Evolutionary conservation across 495 filamentous ascomycete species (phyloP), one percentile per base, ranked within the genome.

Genomic region (Penicillium pulvis): DNA sequence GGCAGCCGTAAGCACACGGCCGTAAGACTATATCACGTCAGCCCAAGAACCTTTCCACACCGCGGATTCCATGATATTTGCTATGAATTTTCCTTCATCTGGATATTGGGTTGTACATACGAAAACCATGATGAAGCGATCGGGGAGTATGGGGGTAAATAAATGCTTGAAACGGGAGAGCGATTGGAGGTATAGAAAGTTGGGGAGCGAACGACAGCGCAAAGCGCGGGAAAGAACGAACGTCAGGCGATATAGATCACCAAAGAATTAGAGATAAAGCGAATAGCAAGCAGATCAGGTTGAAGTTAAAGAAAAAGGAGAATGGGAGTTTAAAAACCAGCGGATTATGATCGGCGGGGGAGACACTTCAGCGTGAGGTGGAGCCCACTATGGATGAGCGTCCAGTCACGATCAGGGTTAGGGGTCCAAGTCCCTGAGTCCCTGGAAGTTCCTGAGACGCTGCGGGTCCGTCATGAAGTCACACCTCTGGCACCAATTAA

Each of bases 1-100:
- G 35, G 65, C 66, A 30, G 75, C 73, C 49, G 77, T 71, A 54
- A 78, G 56, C 36, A 78, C 61, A 62, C 70, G 69, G 63, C 64
- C 60, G 49, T 61, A 57, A 46, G 58, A 59, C 64, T 61, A 49
- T 52, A 47, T 50, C 46, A 28, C 45, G 14, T 39, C 31, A n/a
- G 35, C 17, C 12, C 17, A 11, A 36, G 12, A 12, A 10, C 10
- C 10, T 14, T 12, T 36, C 33, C 33, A 36, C 33, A 36, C 12
- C 20, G 24, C 19, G 4, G 39, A 41, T 17, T 39, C 39, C 12
- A 36, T 36, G 14, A 10, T 3, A 8, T 23, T 45, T 45, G 10
- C 20, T 26, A 20, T 28, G 23, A 6, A 7, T 10, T 14, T 47
- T 20, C 33, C 11, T 19, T n/a, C 24, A 42, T 46, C 51, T 16